These are phyloP conservation scores for Salix koriyanagi DNA, from an alignment of 345 rosid species.

Conservation along the genomic window DNA sequence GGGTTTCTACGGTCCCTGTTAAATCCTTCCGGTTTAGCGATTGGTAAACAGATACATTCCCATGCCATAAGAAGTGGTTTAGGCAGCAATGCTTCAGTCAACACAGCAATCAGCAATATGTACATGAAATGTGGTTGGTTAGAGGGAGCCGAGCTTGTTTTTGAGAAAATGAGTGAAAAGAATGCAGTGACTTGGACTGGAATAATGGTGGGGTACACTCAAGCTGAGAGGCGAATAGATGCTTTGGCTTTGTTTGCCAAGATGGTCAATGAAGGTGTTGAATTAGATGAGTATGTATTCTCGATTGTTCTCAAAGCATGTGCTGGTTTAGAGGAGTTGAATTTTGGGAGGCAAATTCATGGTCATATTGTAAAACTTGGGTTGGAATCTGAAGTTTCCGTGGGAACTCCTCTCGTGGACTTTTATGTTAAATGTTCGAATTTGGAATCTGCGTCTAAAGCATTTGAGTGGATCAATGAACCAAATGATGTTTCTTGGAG, in stretches of 20 bases:
- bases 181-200: slow-evolving; percentile 58
- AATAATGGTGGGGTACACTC: slow-evolving; percentile 57
- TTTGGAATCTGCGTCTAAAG: slow-evolving; percentile 48
- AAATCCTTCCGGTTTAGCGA: slow-evolving; percentile 31
- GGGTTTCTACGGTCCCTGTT: slow-evolving; percentile 43
- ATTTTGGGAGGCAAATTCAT: slow-evolving; percentile 61
- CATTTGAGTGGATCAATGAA: slow-evolving; percentile 48
- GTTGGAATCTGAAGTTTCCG: slow-evolving; percentile 57
- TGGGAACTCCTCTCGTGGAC: slow-evolving; percentile 75
- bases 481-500: slow-evolving; percentile 81
- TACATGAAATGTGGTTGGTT: slow-evolving; percentile 61
- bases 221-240: slow-evolving; percentile 41
- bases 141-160: slow-evolving; percentile 52
- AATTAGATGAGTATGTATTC: slow-evolving; percentile 60
- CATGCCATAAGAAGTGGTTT: slow-evolving; percentile 51
- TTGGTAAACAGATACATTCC: slow-evolving; percentile 62
- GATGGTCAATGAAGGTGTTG: slow-evolving; percentile 48
- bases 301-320: slow-evolving; percentile 71
- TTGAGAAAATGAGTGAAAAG: slow-evolving; percentile 45
- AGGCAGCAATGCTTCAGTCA: slow-evolving; percentile 29
- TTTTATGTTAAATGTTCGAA: slow-evolving; percentile 55
- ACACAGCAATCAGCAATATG: slow-evolving; percentile 49
- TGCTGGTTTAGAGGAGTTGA: slow-evolving; percentile 42
- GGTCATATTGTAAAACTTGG: slow-evolving; percentile 53
- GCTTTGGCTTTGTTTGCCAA: slow-evolving; percentile 42